These are phyloP conservation scores for Tuber brumale DNA, from an alignment of 495 filamentous ascomycete genomes.

Conservation along the genomic window DNA sequence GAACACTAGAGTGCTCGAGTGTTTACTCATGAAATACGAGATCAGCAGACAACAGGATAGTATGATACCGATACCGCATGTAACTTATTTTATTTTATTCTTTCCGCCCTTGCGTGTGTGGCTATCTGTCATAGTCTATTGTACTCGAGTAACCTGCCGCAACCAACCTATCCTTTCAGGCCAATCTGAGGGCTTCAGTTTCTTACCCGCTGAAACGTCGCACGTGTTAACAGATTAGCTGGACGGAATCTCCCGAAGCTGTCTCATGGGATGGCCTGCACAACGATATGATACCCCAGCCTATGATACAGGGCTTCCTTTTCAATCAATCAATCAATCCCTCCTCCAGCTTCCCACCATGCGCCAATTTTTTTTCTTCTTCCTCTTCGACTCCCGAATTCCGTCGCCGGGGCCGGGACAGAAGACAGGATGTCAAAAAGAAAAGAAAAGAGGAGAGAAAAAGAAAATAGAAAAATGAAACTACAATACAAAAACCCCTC, in stretches of 20 bases:
- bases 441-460: slow-evolving; percentile 7
- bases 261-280: neutral
- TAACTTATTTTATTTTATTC: neutral
- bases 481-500: slow-evolving; percentile 1
- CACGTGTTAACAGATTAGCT: neutral
- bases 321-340: neutral
- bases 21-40: neutral
- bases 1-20: neutral
- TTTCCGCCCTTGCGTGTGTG: neutral
- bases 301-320: neutral
- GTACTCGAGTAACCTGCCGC: neutral
- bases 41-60: too few species aligned
- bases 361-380: neutral
- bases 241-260: neutral
- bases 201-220: neutral
- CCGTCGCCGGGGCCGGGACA: neutral
- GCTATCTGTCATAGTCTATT: neutral
- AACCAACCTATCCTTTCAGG: neutral
- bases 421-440: slow-evolving; percentile 11
- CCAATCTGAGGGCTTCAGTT: neutral
- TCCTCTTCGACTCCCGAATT: neutral
- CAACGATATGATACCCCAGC: slow-evolving; percentile 1
- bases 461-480: slow-evolving; percentile 8
- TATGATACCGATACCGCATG: neutral
- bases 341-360: neutral